Conservation (phyloP, 2,329 filamentous ascomycete genomes). For the Tolypocladium album region DNA sequence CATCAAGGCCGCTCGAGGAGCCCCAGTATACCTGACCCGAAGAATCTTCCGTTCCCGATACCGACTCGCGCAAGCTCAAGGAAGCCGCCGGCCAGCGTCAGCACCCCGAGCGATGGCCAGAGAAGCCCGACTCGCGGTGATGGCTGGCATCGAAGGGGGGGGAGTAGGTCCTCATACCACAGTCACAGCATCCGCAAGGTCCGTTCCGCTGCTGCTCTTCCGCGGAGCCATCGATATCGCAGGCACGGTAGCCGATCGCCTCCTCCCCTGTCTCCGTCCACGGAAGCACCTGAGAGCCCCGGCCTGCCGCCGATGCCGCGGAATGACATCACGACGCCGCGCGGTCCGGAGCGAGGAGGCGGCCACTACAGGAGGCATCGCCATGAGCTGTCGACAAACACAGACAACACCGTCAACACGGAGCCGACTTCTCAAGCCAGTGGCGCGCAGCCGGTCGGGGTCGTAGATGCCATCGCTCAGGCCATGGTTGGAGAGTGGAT, state of each 20-base stretch:
- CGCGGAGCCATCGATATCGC: constrained; percentile 39
- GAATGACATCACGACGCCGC: constrained; percentile 59
- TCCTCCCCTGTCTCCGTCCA: constrained; percentile 56
- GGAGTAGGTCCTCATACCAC: constrained; percentile 38
- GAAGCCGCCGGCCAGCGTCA: constrained; percentile 54
- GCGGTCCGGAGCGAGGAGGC: constrained; percentile 28
- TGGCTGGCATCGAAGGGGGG: constrained; percentile 44
- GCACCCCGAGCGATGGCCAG: constrained; percentile 59
- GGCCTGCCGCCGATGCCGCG: constrained; percentile 60
- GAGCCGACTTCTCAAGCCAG: constrained; percentile 37
- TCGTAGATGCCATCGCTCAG: constrained; percentile 94
- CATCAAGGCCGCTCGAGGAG: constrained; percentile 55
- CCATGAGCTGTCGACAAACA: constrained; percentile 51
- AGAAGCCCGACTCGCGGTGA: constrained; percentile 60
- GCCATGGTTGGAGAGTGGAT: constrained; percentile 99
- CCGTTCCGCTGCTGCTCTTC: constrained; percentile 68
- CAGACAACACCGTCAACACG: constrained; percentile 36
- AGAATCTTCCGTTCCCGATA: constrained; percentile 79
- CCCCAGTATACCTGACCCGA: constrained; percentile 50
- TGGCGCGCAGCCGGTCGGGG: constrained; percentile 58
- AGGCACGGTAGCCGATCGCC: constrained; percentile 49
- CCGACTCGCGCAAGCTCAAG: constrained; percentile 82
- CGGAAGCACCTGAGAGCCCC: constrained; percentile 58
- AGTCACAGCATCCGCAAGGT: constrained; percentile 66
- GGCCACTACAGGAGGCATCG: constrained; percentile 36